A percentile compares a stretch with the other conserved stretches of the same genome.
These are phyloP conservation scores for Phoenix roebelenii DNA, from an alignment of 176 grass and related monocot genomes.

Conservation along the genomic window DNA sequence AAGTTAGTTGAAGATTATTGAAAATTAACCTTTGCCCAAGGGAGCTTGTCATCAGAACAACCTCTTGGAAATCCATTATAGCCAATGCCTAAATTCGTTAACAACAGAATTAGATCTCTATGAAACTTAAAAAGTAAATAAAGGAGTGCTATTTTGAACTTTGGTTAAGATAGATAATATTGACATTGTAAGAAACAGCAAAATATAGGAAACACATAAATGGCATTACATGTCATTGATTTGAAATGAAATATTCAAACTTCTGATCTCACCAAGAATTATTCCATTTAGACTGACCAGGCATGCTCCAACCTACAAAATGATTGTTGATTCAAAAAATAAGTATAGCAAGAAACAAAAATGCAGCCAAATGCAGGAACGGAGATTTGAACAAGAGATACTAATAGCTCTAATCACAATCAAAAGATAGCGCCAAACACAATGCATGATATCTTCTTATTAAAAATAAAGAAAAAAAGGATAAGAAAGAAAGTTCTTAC, in stretches of 20 bases:
- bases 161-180: too few relatives aligned
- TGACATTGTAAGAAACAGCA: too few relatives aligned
- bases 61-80: conserved; percentile 98
- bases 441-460: too few relatives aligned
- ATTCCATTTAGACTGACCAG: conserved; percentile 83
- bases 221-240: too few relatives aligned
- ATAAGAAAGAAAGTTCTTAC: too few relatives aligned
- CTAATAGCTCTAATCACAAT: too few relatives aligned
- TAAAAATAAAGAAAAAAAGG: too few relatives aligned
- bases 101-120: conserved; percentile 23
- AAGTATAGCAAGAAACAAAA: background rate
- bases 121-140: background rate
- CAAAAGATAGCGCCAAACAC: too few relatives aligned
- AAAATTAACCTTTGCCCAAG: conserved; percentile 78
- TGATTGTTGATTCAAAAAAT: background rate
- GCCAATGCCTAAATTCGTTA: conserved; percentile 60
- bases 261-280: conserved; percentile 77
- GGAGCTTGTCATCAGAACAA: conserved; percentile 94
- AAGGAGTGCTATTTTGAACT: too few relatives aligned
- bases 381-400: too few relatives aligned
- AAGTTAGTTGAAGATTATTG: conserved; percentile 6
- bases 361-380: background rate
- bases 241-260: conserved; percentile 5
- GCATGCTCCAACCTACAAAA: conserved; percentile 87
- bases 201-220: too few relatives aligned